Evolutionary conservation across 345 rosid genomes (phyloP), one percentile per base, ranked within the genome.

Genomic region (Lumnitzera racemosa): DNA sequence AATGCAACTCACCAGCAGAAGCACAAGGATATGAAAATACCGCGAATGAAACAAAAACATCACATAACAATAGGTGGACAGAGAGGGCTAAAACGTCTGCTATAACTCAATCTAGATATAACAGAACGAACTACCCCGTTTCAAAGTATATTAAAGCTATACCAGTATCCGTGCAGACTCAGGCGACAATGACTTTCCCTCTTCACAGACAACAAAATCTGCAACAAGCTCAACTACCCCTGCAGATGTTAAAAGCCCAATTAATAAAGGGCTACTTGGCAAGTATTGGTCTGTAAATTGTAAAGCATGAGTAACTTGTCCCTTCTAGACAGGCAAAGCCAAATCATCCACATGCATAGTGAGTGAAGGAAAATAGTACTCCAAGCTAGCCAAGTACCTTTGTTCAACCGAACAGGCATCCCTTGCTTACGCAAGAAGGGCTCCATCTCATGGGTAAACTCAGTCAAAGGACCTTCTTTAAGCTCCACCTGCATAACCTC

Each of bases 381-480:
- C 43, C 11, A 36, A 36, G 53, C 61, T 61, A 20, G 3, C 47
- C 17, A 46, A 43, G 8, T 29, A 94, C 99, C 96, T 81, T 76
- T 85, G 81, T 88, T 95, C 72, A 95, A 74, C 55, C 97, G 82
- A 66, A 95, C 99, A 63, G 97, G 99, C 91, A 95, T 65, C 31
- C 92, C 95, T 75, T 88, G 99, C 72, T 88, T 90, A 61, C 99
- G 88, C 59, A 90, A 64, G 58, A 84, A 76, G 8, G 99, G 99
- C 80, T 95, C 99, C 99, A 95, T 90, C 67, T 95, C 99, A 83
- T 86, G 97, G 3, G 96, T 80, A 74, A 95, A 90, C 67, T 90
- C 97, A 49, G 84, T 85, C 59, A 90, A 65, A 72, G 92, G 94
- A 53, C 99, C 99, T 70, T 86, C 95, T 59, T 68, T 65, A 24